A percentile compares a stretch with the other conserved stretches of the same genome.
Evolutionary conservation across 1,139 yeast species (phyloP).

Genomic region (Debaryomyces nepalensis): DNA sequence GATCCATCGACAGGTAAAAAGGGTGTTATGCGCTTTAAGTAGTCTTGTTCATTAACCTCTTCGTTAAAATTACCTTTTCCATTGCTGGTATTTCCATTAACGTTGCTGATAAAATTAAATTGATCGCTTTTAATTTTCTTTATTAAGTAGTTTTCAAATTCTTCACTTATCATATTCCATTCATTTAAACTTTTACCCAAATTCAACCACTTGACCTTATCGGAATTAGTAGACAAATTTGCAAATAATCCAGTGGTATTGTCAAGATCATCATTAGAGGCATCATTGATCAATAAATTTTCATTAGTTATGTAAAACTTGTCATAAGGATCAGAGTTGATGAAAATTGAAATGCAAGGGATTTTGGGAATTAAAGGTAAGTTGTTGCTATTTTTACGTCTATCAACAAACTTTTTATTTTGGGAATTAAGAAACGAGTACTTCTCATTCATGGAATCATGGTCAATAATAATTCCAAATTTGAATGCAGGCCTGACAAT

Average conservation of each 20-base stretch:
- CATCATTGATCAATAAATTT: constrained; percentile 19
- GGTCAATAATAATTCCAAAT: constrained; percentile 52
- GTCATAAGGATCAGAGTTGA: constrained; percentile 36
- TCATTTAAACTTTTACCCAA: constrained; percentile 71
- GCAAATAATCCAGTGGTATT: constrained; percentile 6
- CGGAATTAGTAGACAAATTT: constrained; percentile 12
- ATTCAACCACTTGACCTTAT: constrained; percentile 27
- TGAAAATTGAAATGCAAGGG: constrained; percentile 42
- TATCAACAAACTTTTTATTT: constrained; percentile 13
- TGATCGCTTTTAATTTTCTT: constrained; percentile 42
- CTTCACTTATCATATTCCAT: constrained; percentile 59
- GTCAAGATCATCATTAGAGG: constrained; percentile 13
- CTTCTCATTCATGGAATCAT: constrained; percentile 45
- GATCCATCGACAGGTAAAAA: constrained; percentile 45
- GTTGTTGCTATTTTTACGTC: constrained; percentile 14
- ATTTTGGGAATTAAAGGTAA: constrained; percentile 34
- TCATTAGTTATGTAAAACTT: constrained; percentile 39
- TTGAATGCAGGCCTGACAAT: constrained; percentile 50
- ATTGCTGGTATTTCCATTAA: constrained; percentile 4
- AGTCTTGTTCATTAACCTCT: constrained; percentile 35
- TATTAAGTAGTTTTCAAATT: constrained; percentile 60
- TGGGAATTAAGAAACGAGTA: constrained; percentile 25
- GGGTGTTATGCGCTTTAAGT: constrained; percentile 46
- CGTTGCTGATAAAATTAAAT: constrained; percentile 24
- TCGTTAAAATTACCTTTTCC: constrained; percentile 13